Evolutionary conservation across 306 rosid species (phyloP).

Genomic region (Gastrolobium bilobum): DNA sequence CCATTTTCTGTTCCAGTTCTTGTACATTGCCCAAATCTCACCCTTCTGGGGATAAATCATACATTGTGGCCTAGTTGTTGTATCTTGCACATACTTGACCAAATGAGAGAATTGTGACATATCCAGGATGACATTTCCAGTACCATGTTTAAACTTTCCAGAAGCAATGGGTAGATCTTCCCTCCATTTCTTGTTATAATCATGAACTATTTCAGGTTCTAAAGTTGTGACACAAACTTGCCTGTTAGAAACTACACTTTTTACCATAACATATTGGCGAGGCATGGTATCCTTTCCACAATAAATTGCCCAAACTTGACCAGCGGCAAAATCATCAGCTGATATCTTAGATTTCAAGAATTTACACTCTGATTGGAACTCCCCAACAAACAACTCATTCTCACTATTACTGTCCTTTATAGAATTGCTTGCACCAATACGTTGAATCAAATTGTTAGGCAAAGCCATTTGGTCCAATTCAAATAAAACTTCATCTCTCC

Average conservation of each 20-base stretch:
- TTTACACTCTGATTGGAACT: background rate
- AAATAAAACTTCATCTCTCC: slow-evolving; percentile 1
- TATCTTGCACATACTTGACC: slow-evolving; percentile 12
- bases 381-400: background rate
- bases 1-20: slow-evolving; percentile 39
- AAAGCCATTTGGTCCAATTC: slow-evolving; percentile 30
- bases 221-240: slow-evolving; percentile 27
- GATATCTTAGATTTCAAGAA: background rate
- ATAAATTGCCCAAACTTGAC: slow-evolving; percentile 45
- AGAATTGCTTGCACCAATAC: background rate
- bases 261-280: slow-evolving; percentile 28
- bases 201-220: slow-evolving; percentile 18
- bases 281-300: slow-evolving; percentile 18
- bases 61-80: slow-evolving; percentile 6
- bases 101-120: slow-evolving; percentile 39
- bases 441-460: background rate
- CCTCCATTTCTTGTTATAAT: slow-evolving; percentile 3
- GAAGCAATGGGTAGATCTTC: slow-evolving; percentile 20
- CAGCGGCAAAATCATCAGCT: slow-evolving; percentile 15
- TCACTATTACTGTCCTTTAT: background rate
- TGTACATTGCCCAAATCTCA: slow-evolving; percentile 45
- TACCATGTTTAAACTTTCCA: slow-evolving; percentile 30
- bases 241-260: slow-evolving; percentile 1
- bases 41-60: slow-evolving; percentile 42
- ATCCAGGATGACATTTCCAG: background rate